Evolutionary conservation across 73 alveolate species (phyloP), one percentile per base, ranked within the genome.

Genomic region (Tetrahymena borealis): DNA sequence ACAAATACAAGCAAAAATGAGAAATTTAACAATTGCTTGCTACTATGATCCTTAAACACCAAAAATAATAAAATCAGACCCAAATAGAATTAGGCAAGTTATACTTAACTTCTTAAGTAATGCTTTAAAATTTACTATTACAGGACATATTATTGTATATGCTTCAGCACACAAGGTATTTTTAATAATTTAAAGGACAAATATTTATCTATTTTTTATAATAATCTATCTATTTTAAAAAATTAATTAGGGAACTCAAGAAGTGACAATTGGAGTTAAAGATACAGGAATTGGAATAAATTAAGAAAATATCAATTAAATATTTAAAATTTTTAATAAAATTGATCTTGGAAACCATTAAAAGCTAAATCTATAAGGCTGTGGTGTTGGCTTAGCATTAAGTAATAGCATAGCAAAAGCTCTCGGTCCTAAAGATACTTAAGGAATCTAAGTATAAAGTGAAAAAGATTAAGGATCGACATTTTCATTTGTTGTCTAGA

Each of bases 231-330:
- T 60, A 13, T 20, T 60, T 60, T 11, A 18, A 41, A 18, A 3
- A 40, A 40, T 41, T 3, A 18, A 41, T 18, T 18, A 60, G 85
- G 85, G 85, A 60, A 16, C 28, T 7, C 1, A n/a, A 60, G 85
- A 60, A 60, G 85, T 60, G 28, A 60, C 85, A 78, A 79, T 92
- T 38, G 43, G 91, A 39, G 91, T 92, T 3, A 79, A 37, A 20
- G 95, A 92, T 39, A 78, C 95, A 33, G 95, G 95, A n/a, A 39
- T 78, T 16, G 95, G 95, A 32, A 92, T 92, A 7, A 92, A 92
- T 33, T 35, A 78, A 39, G 95, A 92, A 39, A 92, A 92, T 92
- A 24, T 92, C 7, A 38, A 92, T 79, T 33, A 39, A 16, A 35
- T 90, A 78, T 85, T 85, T 37, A 28, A 39, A 18, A 92, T 79